A percentile compares a stretch with the other conserved stretches of the same genome.
These are phyloP conservation scores for Chaetomium olivaceum DNA, from an alignment of 2,329 filamentous ascomycete species.

Conservation along the genomic window DNA sequence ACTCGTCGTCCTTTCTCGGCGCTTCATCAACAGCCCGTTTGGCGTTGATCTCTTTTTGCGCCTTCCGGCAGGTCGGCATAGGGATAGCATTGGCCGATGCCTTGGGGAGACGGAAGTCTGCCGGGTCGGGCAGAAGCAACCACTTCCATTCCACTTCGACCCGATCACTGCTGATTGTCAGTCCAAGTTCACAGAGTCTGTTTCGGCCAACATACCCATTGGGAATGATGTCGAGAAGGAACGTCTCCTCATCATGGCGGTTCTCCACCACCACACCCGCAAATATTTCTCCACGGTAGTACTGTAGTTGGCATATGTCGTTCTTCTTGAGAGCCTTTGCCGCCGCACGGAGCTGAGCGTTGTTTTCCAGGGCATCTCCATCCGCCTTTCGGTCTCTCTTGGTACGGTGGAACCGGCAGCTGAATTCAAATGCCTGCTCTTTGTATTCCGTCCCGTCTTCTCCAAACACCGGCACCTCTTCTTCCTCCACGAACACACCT, in stretches of 20 bases:
- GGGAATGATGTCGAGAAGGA: constrained; percentile 81
- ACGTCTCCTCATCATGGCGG: constrained; percentile 68
- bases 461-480: constrained; percentile 81
- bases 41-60: constrained; percentile 67
- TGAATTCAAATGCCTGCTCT: constrained; percentile 87
- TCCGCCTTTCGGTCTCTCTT: constrained; percentile 79
- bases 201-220: constrained; percentile 63
- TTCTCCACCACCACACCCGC: constrained; percentile 88
- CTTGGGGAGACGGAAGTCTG: constrained; percentile 71
- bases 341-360: constrained; percentile 66
- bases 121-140: constrained; percentile 69
- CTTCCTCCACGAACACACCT: constrained; percentile 87
- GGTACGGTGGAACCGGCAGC: constrained; percentile 88
- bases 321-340: constrained; percentile 69
- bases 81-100: constrained; percentile 72
- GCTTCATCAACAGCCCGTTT: constrained; percentile 62
- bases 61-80: constrained; percentile 64
- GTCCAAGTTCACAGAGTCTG: constrained; percentile 31
- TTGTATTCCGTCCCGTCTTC: constrained; percentile 92
- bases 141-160: constrained; percentile 85
- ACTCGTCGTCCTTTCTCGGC: constrained; percentile 65
- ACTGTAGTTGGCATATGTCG: constrained; percentile 85
- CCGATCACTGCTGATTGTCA: constrained; percentile 61
- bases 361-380: constrained; percentile 67
- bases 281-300: constrained; percentile 81